Evolutionary conservation across 805 yeast species (phyloP).

Genomic region (Candida parachauliodes): DNA sequence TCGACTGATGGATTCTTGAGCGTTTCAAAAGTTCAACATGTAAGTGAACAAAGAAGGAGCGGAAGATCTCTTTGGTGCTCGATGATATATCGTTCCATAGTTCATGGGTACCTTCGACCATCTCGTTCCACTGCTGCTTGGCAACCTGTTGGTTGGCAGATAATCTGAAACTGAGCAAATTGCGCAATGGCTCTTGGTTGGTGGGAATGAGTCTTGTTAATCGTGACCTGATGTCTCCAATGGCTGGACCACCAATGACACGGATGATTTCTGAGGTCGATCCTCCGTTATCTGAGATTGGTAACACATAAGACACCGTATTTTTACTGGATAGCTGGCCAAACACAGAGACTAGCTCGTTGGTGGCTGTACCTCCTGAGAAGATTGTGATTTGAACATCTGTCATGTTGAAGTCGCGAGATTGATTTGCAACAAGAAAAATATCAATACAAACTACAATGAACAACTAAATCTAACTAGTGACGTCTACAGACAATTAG

Average conservation of each 20-base stretch:
- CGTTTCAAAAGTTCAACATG: slow-evolving; percentile 74
- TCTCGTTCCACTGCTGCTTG: slow-evolving; percentile 64
- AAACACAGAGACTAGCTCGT: slow-evolving; percentile 51
- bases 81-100: slow-evolving; percentile 62
- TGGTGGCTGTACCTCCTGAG: slow-evolving; percentile 90
- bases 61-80: slow-evolving; percentile 63
- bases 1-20: slow-evolving; percentile 40
- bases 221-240: slow-evolving; percentile 86
- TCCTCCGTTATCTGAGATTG: slow-evolving; percentile 92
- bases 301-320: slow-evolving; percentile 61
- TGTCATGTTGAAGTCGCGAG: slow-evolving; percentile 3
- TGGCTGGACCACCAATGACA: slow-evolving; percentile 91
- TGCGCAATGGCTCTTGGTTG: slow-evolving; percentile 32
- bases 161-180: slow-evolving; percentile 45
- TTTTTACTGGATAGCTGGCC: background rate
- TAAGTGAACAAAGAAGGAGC: slow-evolving; percentile 75
- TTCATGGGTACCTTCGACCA: slow-evolving; percentile 75
- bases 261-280: slow-evolving; percentile 86
- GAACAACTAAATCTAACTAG: no score
- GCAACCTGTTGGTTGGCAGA: slow-evolving; percentile 50
- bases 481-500: no score
- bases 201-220: slow-evolving; percentile 69
- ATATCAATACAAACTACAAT: no score
- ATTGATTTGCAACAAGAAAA: no score
- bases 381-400: slow-evolving; percentile 18